Evolutionary conservation across 345 rosid species (phyloP), one percentile per base, ranked within the genome.

Genomic region (Physaria fendleri): DNA sequence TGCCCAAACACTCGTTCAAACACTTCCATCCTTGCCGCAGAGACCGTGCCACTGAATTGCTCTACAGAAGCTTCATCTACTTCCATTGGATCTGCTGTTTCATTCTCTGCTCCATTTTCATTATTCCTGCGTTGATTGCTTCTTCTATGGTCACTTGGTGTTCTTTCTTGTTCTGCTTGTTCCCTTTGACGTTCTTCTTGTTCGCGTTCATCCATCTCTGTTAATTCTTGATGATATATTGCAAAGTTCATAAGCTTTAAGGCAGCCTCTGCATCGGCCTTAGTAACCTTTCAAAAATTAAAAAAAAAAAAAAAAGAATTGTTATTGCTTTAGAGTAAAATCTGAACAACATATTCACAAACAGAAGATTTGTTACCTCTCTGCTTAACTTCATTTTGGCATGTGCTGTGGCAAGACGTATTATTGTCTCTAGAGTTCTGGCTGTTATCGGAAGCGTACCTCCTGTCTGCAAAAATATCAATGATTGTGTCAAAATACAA

Each of bases 381-480:
- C 86, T 77, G 80, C 92, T 87, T 76, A 93, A 75, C 70, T 85
- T 89, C 85, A 93, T 51, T 69, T 87, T 93, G 46, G 99, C 97
- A 74, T 93, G 99, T 59, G 99, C 97, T 12, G 99, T 89, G 13
- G 99, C 88, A 59, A 93, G 90, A 50, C 99, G 97, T 17, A 93
- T 93, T 15, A 93, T 87, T 68, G 99, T 93, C 79, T 93, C 99
- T 61, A 93, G 70, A 40, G 99, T 93, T 78, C 99, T 85, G 21
- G 99, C 96, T 38, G 99, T 93, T 39, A 93, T 89, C 7, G 97
- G 97, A 73, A 93, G 97, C 3, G 97, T 89, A 76, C 99, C 99
- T 28, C 99, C 97, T 43, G 94, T 89, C 99, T 93, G 55, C 77
- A 72, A 55, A 68, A 40, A 70, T 61, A 40, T 13, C 2, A 14